Conservation (phyloP, 116 monocot species). For the Iris pallida region DNA sequence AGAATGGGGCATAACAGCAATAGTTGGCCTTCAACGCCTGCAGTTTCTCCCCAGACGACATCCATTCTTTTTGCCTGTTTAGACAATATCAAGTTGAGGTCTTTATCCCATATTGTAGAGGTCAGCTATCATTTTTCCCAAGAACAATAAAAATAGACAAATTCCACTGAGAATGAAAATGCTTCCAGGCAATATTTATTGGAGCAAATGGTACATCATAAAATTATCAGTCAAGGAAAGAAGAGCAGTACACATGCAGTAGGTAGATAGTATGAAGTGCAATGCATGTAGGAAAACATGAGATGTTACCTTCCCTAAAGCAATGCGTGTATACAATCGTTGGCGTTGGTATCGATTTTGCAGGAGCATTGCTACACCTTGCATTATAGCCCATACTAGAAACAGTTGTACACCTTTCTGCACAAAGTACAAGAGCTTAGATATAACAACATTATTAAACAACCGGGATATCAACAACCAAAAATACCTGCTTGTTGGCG, state of each 20-base stretch:
- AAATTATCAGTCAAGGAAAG: no score
- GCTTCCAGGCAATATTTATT: no score
- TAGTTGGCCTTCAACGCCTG: slow-evolving; percentile 94
- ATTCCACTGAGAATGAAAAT: not conserved
- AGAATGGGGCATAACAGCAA: slow-evolving; percentile 80
- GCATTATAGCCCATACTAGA: slow-evolving; percentile 86
- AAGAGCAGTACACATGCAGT: no score
- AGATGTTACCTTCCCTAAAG: slow-evolving; percentile 75
- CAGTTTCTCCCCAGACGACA: slow-evolving; percentile 94
- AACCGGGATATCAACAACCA: not conserved
- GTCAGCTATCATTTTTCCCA: not conserved
- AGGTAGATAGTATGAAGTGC: no score
- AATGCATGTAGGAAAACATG: not conserved
- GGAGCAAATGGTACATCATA: no score
- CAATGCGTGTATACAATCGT: slow-evolving; percentile 91
- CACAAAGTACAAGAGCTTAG: slow-evolving; percentile 9
- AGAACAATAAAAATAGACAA: not conserved
- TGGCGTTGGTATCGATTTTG: slow-evolving; percentile 95
- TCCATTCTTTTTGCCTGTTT: slow-evolving; percentile 95
- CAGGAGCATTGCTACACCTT: slow-evolving; percentile 88
- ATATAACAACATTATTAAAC: not conserved
- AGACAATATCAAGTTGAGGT: not conserved
- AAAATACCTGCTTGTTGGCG: slow-evolving; percentile 65
- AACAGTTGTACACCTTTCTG: slow-evolving; percentile 80
- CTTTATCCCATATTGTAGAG: no score